Conservation (phyloP, 2,329 filamentous ascomycete genomes). For the Stagonosporopsis tanaceti region DNA sequence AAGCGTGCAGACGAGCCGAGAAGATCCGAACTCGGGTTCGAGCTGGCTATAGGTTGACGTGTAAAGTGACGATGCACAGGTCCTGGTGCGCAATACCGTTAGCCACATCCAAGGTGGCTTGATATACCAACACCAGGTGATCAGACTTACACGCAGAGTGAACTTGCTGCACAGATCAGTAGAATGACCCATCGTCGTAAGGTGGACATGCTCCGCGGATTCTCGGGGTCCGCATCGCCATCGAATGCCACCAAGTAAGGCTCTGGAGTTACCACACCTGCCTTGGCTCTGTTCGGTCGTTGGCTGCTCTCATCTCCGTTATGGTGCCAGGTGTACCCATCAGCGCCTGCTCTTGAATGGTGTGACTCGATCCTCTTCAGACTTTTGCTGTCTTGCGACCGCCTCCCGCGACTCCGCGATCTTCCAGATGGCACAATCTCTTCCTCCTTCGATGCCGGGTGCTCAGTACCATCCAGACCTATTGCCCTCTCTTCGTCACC, state of each 20-base stretch:
- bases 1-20: conserved; percentile 76
- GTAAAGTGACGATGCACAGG: conserved; percentile 87
- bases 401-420: conserved; percentile 13
- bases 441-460: conserved; percentile 1
- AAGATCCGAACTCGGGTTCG: conserved; percentile 75
- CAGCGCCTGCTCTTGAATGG: conserved; percentile 47
- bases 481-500: conserved; percentile 26
- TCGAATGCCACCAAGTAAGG: conserved; percentile 79
- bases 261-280: conserved; percentile 22
- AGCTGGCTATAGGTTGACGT: conserved; percentile 83
- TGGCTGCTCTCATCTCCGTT: conserved; percentile 35
- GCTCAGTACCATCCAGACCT: conserved; percentile 16
- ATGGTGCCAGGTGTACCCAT: conserved; percentile 49
- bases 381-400: conserved; percentile 29
- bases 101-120: conserved; percentile 10
- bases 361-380: conserved; percentile 37
- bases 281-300: conserved; percentile 31
- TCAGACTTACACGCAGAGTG: conserved; percentile 81
- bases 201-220: conserved; percentile 73
- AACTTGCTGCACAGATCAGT: conserved; percentile 74
- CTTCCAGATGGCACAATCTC: conserved; percentile 2
- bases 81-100: conserved; percentile 58
- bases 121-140: background rate
- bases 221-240: conserved; percentile 74
- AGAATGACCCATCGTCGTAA: conserved; percentile 82